Evolutionary conservation across 306 rosid genomes (phyloP), one percentile per base, ranked within the genome.

Genomic region (Ziziphus jujuba): DNA sequence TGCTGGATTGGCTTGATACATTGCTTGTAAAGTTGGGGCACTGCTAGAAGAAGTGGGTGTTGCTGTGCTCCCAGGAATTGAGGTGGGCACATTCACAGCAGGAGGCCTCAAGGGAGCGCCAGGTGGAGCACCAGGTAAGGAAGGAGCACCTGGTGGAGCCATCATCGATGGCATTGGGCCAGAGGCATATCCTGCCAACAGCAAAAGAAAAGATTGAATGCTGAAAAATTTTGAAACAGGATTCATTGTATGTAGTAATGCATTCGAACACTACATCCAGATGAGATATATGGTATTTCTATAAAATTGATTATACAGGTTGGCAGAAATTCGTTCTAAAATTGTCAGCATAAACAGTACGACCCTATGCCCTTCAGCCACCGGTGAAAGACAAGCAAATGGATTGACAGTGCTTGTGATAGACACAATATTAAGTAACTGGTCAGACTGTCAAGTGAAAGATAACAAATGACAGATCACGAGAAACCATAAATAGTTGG

Each of bases 111-210:
- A 23, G 47, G 73, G 83, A 9, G 71, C 19, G 51, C 72, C 80
- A 51, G 77, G 15, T 64, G 33, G 33, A 28, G 79, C 85, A 66
- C 80, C 84, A 7, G 85, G 77, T 15, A 75, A 48, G 21, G 71
- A 56, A 47, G 84, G 81, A 57, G 81, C 81, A 21, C 88, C 85
- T 15, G 88, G 88, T 17, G 84, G 89, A 59, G 77, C 81, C 84
- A 81, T 57, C 89, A 84, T 80, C 16, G 76, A 75, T 10, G 73
- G 70, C 88, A 84, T 80, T 7, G 70, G 87, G 63, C 22, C 22
- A 65, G 80, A 43, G 24, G 24, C 52, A 23, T 70, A 82, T 10
- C 89, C 86, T 84, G 65, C 8, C 24, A 55, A 28, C 47, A 70
- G 35, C 54, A 19, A 64, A 54, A 44, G 16, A 40, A 59, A 35